Evolutionary conservation across 768 basidiomycete species (phyloP), one percentile per base, ranked within the genome.

Genomic region (Mycena latifolia): DNA sequence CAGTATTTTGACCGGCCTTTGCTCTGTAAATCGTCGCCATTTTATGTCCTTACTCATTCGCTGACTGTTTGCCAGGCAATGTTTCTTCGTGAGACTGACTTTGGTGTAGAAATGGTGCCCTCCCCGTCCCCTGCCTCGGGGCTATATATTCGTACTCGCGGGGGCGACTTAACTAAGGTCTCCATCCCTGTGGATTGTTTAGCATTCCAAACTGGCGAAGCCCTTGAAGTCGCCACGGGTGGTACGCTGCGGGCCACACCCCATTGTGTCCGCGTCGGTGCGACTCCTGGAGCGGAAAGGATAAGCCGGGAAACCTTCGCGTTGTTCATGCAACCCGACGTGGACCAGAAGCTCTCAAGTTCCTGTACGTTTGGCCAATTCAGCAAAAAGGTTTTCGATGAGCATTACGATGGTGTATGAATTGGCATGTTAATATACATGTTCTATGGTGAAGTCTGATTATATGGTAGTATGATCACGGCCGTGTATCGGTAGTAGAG

Each of bases 141-240:
- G 0, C 84, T 99, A 18, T 98, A 96, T 79, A 98, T 99, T 71
- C 89, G 89, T 50, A 95, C 93, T 24, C 88, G 96, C 35, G 90
- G 91, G 4, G 91, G 92, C 2, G 81, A 88, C 25, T 76, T 96
- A 28, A 89, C 88, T 17, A 96, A 94, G 76, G 94, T 97, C 20
- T 84, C 88, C 2, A 98, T 99, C 67, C 97, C 98, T 5, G 73
- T 80, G 20, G 88, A 93, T 74, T 94, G 91, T 73, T 79, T 97
- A 55, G 97, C 96, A 4, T 98, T 99, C 78, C 98, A 99, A 77
- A 99, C 96, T 0, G 98, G 98, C 8, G 96, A 99, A 79, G 94
- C 97, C 11, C 86, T 99, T 24, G 91, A 98, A 76, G 82, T 98
- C 25, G 91, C 96, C 25, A 98, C 97, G 2, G 88, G 84, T 12